These are phyloP conservation scores for Ophiostoma ips DNA, from an alignment of 2,329 filamentous ascomycete genomes.

Conservation along the genomic window DNA sequence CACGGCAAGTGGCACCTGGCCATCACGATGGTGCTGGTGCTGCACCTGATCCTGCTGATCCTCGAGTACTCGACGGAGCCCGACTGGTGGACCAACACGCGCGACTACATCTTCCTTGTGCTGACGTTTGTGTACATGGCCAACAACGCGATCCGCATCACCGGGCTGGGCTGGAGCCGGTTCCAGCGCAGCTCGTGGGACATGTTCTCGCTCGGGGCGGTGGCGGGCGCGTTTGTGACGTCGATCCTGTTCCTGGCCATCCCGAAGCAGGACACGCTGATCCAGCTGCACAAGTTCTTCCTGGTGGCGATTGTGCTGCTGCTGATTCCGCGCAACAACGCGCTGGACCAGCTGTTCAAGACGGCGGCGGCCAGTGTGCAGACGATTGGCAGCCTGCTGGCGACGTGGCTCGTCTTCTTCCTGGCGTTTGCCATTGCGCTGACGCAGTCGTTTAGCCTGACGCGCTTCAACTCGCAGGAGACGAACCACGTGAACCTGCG, in stretches of 20 bases:
- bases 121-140: constrained; percentile 72
- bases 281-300: constrained; percentile 84
- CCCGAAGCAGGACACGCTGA: constrained; percentile 46
- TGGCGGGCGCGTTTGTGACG: constrained; percentile 69
- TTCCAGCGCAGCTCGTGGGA: constrained; percentile 95
- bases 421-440: constrained; percentile 91
- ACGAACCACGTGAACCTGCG: constrained; percentile 79
- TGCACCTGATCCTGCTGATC: constrained; percentile 73
- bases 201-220: constrained; percentile 67
- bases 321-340: constrained; percentile 90
- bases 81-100: constrained; percentile 50
- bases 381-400: constrained; percentile 78
- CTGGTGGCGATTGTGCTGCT: constrained; percentile 80
- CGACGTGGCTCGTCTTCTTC: constrained; percentile 96
- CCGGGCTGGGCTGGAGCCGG: constrained; percentile 81
- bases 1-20: constrained; percentile 79
- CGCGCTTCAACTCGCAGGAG: constrained; percentile 64
- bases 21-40: constrained; percentile 64
- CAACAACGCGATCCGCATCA: constrained; percentile 72
- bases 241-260: constrained; percentile 60
- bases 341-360: constrained; percentile 95
- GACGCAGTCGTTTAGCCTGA: constrained; percentile 91
- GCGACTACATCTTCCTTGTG: constrained; percentile 64
- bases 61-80: constrained; percentile 75
- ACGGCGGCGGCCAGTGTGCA: constrained; percentile 89